Conservation (phyloP, 2,329 filamentous ascomycete genomes). For the Phaeophleospora eucalypticola region DNA sequence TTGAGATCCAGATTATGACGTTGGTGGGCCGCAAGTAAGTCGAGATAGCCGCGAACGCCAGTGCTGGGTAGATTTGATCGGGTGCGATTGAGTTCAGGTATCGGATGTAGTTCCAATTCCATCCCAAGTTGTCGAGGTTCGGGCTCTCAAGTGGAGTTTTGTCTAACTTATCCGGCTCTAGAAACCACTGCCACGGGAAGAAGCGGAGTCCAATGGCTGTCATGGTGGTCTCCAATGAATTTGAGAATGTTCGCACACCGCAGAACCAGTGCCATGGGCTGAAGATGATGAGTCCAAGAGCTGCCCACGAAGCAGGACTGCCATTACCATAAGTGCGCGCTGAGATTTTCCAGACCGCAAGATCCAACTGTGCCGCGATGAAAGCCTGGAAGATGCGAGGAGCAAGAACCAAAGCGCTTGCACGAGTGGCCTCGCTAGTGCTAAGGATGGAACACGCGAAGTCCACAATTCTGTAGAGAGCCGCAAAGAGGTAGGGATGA, state of each 20-base stretch:
- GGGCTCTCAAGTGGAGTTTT: neutral
- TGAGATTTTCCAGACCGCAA: conserved; percentile 81
- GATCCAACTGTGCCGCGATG: conserved; percentile 75
- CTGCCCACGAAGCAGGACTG: conserved; percentile 61
- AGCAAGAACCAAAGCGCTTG: conserved; percentile 64
- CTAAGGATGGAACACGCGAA: conserved; percentile 53
- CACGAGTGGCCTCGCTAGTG: conserved; percentile 53
- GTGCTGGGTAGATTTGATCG: conserved; percentile 18
- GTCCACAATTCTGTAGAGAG: conserved; percentile 63
- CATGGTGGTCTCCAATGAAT: conserved; percentile 85
- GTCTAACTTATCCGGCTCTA: conserved; percentile 7
- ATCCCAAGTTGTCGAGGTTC: neutral
- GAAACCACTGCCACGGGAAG: conserved; percentile 71
- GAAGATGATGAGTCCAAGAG: conserved; percentile 64
- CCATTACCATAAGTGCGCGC: conserved; percentile 65
- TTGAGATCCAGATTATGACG: conserved; percentile 71
- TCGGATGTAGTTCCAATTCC: neutral
- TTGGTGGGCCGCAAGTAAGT: conserved; percentile 89
- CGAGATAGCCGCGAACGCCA: conserved; percentile 73
- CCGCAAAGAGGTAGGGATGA: conserved; percentile 83
- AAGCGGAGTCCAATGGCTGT: conserved; percentile 73
- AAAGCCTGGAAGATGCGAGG: conserved; percentile 74
- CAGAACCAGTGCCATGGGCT: conserved; percentile 98
- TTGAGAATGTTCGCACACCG: conserved; percentile 88
- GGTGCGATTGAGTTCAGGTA: neutral